phyloP scores from a whole-genome alignment of 768 basidiomycete species.

The Rhodosporidiobolus odoratus region DNA sequence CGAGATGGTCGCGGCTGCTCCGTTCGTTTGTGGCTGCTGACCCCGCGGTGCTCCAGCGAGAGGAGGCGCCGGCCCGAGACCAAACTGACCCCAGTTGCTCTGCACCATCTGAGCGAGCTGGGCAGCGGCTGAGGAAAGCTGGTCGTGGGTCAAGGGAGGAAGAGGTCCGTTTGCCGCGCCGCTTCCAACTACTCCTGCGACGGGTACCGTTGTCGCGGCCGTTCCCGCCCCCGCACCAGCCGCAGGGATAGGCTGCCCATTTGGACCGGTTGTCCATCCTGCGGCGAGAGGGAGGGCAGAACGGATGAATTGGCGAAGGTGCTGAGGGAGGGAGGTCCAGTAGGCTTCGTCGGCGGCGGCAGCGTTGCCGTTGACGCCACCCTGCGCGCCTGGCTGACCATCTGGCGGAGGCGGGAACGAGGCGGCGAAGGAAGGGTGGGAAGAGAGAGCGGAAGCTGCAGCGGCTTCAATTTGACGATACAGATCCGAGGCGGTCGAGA shows the following conservation, averaged over 20 bases:
- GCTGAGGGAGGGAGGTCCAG: conserved; percentile 64
- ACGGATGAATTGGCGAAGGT: conserved; percentile 65
- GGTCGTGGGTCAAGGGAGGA: conserved; percentile 42
- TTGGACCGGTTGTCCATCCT: conserved; percentile 31
- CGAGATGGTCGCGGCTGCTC: conserved; percentile 36
- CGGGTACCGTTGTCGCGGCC: neutral
- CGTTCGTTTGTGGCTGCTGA: conserved; percentile 49
- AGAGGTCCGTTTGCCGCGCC: conserved; percentile 27
- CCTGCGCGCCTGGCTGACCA: no score
- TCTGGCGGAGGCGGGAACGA: conserved; percentile 24
- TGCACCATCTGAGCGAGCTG: conserved; percentile 44
- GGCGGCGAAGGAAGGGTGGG: conserved; percentile 37
- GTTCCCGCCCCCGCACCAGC: neutral
- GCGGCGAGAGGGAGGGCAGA: conserved; percentile 51
- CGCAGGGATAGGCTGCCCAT: conserved; percentile 29
- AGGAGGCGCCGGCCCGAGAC: conserved; percentile 42
- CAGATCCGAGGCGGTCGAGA: conserved; percentile 60
- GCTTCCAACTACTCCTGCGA: neutral
- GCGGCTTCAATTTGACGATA: conserved; percentile 57
- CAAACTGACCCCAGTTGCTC: conserved; percentile 38
- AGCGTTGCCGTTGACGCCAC: neutral
- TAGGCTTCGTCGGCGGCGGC: conserved; percentile 58
- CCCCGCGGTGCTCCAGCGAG: conserved; percentile 50
- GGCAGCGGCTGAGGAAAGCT: conserved; percentile 40
- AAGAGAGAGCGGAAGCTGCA: conserved; percentile 45